Evolutionary conservation across 495 filamentous ascomycete genomes (phyloP).

Genomic region (Penicillium crystallinum): DNA sequence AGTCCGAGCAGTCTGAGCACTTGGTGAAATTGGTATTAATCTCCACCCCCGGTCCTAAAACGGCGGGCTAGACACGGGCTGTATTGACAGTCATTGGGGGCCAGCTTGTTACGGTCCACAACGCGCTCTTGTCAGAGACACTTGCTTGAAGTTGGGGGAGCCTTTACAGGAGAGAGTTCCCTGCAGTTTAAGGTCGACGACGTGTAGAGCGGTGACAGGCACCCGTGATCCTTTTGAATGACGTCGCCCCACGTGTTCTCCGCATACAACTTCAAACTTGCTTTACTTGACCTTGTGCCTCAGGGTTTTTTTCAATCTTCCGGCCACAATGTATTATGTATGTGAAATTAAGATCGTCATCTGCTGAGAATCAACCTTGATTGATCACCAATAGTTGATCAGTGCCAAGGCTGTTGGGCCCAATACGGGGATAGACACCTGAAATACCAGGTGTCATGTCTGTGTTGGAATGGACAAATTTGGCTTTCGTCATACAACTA

Average conservation of each 20-base stretch:
- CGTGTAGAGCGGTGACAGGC: constrained; percentile 3
- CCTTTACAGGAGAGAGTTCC: neutral
- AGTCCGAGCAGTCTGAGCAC: neutral
- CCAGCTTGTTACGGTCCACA: constrained; percentile 1
- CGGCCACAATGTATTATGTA: too few species aligned
- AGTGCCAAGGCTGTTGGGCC: neutral
- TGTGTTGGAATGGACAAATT: too few species aligned
- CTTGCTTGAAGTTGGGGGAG: neutral
- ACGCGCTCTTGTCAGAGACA: constrained; percentile 4
- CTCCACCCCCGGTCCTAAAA: constrained; percentile 9
- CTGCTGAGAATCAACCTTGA: neutral
- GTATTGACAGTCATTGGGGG: constrained; percentile 15
- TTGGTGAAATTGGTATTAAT: constrained; percentile 3
- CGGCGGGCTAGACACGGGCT: constrained; percentile 9
- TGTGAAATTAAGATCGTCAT: neutral
- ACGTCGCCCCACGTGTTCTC: constrained; percentile 39
- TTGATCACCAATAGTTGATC: neutral
- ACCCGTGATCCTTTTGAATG: constrained; percentile 20
- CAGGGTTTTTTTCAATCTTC: too few species aligned
- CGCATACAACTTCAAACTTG: neutral
- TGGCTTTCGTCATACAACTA: too few species aligned
- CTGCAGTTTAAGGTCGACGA: neutral
- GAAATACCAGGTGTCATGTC: neutral
- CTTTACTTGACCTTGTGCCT: too few species aligned
- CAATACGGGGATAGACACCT: neutral